phyloP scores from a whole-genome alignment of 164 flowering plant species.

The Umbellularia californica region DNA sequence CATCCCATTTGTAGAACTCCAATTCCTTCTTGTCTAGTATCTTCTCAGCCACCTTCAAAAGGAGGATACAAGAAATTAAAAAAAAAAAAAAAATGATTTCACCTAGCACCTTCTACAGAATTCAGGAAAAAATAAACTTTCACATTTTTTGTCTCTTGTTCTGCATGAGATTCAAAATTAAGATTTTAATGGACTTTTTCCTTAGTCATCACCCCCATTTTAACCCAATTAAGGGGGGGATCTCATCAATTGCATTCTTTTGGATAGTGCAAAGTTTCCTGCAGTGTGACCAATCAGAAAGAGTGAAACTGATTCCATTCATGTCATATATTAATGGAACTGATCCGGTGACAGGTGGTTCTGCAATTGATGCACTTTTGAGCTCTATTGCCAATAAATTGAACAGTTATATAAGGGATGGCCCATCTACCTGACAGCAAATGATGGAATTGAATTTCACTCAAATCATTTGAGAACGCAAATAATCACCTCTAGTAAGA shows the following conservation, averaged over 20 bases:
- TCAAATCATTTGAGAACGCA: no score
- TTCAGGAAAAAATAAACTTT: no score
- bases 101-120: no score
- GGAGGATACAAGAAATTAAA: background rate
- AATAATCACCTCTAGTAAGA: no score
- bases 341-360: background rate
- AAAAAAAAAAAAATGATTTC: no score
- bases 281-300: background rate
- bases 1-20: slow-evolving; percentile 97
- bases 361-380: background rate
- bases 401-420: background rate
- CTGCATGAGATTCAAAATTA: no score
- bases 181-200: no score
- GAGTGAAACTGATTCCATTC: background rate
- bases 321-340: background rate
- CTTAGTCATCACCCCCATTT: background rate
- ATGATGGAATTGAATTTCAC: no score
- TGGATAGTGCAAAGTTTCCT: background rate
- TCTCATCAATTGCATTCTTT: no score
- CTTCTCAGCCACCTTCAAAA: slow-evolving; percentile 68
- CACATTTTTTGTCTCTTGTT: no score
- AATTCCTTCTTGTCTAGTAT: slow-evolving; percentile 69
- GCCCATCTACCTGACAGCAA: background rate
- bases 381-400: background rate
- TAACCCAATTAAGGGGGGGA: no score